phyloP scores from a whole-genome alignment of 768 basidiomycete species.

The Tylopilus balloui region DNA sequence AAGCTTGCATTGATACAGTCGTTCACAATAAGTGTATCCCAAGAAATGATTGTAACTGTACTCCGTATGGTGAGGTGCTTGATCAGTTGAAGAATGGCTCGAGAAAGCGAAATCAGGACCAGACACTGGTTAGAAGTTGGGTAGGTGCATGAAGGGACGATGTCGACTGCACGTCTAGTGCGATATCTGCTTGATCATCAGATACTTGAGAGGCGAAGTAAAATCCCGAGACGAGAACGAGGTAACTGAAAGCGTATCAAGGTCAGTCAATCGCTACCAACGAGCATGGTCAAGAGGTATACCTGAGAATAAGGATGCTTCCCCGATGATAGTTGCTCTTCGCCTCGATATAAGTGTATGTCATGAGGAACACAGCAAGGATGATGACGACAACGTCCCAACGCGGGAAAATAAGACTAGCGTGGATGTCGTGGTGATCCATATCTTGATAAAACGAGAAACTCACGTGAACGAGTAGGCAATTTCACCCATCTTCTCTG shows the following conservation, averaged over 20 bases:
- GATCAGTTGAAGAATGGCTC: conserved; percentile 2
- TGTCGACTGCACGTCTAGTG: neutral
- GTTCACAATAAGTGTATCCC: conserved; percentile 10
- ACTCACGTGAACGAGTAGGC: conserved; percentile 93
- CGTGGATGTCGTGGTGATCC: conserved; percentile 2
- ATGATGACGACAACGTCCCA: conserved; percentile 97
- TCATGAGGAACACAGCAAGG: conserved; percentile 94
- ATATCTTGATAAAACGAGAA: neutral
- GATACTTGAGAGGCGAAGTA: conserved; percentile 68
- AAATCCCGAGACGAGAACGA: conserved; percentile 89
- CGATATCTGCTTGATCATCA: conserved; percentile 19
- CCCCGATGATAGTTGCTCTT: conserved; percentile 98
- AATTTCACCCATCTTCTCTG: conserved; percentile 77
- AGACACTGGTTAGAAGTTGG: conserved; percentile 11
- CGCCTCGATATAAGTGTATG: conserved; percentile 99
- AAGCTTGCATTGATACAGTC: conserved; percentile 45
- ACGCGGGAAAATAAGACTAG: conserved; percentile 91
- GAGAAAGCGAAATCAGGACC: conserved; percentile 9
- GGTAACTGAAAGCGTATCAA: conserved; percentile 53
- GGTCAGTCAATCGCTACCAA: neutral
- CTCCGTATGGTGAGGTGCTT: neutral
- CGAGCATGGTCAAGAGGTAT: conserved; percentile 2
- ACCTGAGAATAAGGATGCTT: conserved; percentile 93
- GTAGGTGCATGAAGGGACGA: conserved; percentile 2
- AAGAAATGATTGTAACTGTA: conserved; percentile 20